A percentile compares a stretch with the other conserved stretches of the same genome.
These are phyloP conservation scores for Urtica urens DNA, from an alignment of 306 rosid species.

Conservation along the genomic window DNA sequence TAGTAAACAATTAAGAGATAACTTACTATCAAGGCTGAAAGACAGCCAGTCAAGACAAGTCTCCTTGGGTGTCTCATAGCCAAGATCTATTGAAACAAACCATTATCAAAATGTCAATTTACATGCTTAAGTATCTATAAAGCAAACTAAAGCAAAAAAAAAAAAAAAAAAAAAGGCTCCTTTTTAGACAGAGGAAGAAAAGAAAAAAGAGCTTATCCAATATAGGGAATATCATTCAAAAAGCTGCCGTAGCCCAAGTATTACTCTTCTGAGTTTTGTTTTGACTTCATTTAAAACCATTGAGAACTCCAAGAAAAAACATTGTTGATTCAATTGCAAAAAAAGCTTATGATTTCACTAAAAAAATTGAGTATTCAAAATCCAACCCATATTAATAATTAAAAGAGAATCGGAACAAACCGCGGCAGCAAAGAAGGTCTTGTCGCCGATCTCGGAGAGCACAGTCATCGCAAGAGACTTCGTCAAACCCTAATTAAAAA, in stretches of 20 bases:
- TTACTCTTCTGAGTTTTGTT: too few relatives aligned
- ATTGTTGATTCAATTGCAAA: too few relatives aligned
- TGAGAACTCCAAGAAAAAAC: too few relatives aligned
- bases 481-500: conserved; percentile 54
- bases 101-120: background rate
- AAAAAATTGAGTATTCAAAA: too few relatives aligned
- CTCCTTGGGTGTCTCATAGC: conserved; percentile 95
- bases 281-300: too few relatives aligned
- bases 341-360: too few relatives aligned
- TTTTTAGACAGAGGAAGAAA: background rate
- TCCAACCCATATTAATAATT: background rate
- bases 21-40: conserved; percentile 74
- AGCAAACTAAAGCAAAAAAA: background rate
- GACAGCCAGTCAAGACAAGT: conserved; percentile 77
- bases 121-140: background rate
- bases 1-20: background rate
- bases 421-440: conserved; percentile 98
- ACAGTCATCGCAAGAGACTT: conserved; percentile 93
- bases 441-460: conserved; percentile 97
- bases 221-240: background rate
- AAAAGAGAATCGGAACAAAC: conserved; percentile 26
- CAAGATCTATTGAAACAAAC: conserved; percentile 39
- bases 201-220: background rate
- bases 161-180: background rate
- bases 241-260: too few relatives aligned